A percentile compares a stretch with the other conserved stretches of the same genome.
phyloP scores from a whole-genome alignment of 768 basidiomycete genomes.

The Pholiota conissans region DNA sequence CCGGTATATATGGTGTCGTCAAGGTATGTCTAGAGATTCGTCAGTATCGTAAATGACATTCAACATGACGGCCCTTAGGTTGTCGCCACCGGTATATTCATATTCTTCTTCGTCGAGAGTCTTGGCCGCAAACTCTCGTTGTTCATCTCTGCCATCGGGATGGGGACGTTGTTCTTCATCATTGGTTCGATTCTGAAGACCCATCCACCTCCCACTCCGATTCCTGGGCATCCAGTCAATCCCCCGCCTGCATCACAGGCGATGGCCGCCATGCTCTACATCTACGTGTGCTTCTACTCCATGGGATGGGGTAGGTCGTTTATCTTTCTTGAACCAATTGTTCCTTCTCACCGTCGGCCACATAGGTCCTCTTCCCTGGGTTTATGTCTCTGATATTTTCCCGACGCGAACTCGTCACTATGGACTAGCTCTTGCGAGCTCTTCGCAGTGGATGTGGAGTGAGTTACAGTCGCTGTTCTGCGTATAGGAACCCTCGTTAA shows the following conservation, averaged over 20 bases:
- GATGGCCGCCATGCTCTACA: slow-evolving; percentile 86
- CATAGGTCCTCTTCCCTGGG: slow-evolving; percentile 47
- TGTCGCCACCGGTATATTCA: slow-evolving; percentile 62
- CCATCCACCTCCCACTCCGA: slow-evolving; percentile 52
- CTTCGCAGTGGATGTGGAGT: slow-evolving; percentile 86
- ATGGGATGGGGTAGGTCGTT: slow-evolving; percentile 76
- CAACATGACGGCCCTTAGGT: slow-evolving; percentile 36
- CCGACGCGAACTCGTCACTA: slow-evolving; percentile 82
- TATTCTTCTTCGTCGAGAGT: slow-evolving; percentile 66
- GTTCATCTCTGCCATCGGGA: slow-evolving; percentile 73
- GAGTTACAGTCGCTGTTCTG: slow-evolving; percentile 21
- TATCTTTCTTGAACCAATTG: not conserved
- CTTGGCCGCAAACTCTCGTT: slow-evolving; percentile 71
- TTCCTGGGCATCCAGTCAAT: slow-evolving; percentile 13
- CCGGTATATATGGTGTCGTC: slow-evolving; percentile 55
- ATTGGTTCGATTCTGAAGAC: slow-evolving; percentile 83
- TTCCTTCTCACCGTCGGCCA: slow-evolving; percentile 19
- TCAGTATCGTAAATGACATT: no score
- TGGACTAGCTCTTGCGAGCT: slow-evolving; percentile 72
- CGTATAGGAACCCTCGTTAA: not conserved
- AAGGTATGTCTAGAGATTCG: slow-evolving; percentile 20
- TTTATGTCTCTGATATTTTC: slow-evolving; percentile 85
- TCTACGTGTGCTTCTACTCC: slow-evolving; percentile 87
- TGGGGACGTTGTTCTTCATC: slow-evolving; percentile 82
- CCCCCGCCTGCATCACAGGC: slow-evolving; percentile 64